These are phyloP conservation scores for Leccinum longicurvipes DNA, from an alignment of 768 basidiomycete species.

Conservation along the genomic window DNA sequence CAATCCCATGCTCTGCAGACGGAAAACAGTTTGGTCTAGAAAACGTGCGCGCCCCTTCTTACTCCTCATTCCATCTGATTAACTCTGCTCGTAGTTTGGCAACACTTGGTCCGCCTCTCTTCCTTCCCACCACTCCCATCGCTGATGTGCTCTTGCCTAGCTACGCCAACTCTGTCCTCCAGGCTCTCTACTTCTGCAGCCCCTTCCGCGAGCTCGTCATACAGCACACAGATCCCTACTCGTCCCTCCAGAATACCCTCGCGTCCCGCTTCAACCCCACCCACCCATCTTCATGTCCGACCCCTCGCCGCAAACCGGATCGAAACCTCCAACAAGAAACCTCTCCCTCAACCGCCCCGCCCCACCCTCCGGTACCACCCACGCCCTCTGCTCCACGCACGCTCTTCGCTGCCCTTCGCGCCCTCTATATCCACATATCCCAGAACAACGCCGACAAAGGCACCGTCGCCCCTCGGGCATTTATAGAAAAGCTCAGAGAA, in stretches of 20 bases:
- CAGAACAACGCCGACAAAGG: constrained; percentile 76
- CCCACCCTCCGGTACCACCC: constrained; percentile 37
- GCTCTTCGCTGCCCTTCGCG: constrained; percentile 88
- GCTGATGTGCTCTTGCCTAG: constrained; percentile 39
- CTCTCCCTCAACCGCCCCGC: constrained; percentile 24
- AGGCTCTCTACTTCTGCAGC: constrained; percentile 92
- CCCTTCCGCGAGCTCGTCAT: constrained; percentile 90
- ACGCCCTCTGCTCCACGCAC: constrained; percentile 64
- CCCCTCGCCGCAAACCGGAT: constrained; percentile 54
- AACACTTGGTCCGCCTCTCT: constrained; percentile 77
- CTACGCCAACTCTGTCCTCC: constrained; percentile 98
- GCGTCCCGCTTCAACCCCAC: constrained; percentile 22
- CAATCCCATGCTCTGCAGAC: constrained; percentile 54
- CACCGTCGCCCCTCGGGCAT: constrained; percentile 82
- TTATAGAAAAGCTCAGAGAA: constrained; percentile 92
- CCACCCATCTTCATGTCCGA: constrained; percentile 26
- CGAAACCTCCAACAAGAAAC: constrained; percentile 44
- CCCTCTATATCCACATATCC: constrained; percentile 85
- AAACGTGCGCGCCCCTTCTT: constrained; percentile 64
- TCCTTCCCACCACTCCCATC: constrained; percentile 1
- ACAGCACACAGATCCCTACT: constrained; percentile 57
- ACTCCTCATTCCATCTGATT: constrained; percentile 9
- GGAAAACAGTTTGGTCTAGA: constrained; percentile 94
- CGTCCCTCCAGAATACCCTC: constrained; percentile 34
- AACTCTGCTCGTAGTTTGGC: constrained; percentile 64